phyloP scores from a whole-genome alignment of 163 green algal genomes.

The Coccomyxa subellipsoidea region DNA sequence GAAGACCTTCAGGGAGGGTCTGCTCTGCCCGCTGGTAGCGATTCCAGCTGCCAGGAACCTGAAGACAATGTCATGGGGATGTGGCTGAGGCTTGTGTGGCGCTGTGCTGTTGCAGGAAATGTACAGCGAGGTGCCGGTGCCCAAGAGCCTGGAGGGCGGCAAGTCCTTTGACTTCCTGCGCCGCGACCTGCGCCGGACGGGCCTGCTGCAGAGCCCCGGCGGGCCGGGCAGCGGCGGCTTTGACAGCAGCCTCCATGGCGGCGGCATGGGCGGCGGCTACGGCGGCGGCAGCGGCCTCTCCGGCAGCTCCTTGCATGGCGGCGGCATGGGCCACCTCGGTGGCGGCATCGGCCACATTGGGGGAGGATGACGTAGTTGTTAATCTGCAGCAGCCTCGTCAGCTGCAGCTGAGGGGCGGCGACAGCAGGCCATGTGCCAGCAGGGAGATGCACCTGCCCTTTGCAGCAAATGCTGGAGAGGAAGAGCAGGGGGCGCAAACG shows the following conservation, averaged over 20 bases:
- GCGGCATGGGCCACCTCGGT: background rate
- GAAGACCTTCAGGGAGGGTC: background rate
- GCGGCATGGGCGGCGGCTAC: background rate
- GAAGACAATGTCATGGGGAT: background rate
- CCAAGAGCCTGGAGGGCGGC: conserved; percentile 49
- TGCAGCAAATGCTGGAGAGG: too few relatives aligned
- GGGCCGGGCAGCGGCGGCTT: background rate
- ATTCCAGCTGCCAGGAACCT: background rate
- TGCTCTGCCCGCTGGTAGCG: too few relatives aligned
- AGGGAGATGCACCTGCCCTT: too few relatives aligned
- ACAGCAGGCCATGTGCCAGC: too few relatives aligned
- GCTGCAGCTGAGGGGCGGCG: background rate
- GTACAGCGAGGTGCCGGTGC: conserved; percentile 63
- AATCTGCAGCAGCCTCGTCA: background rate
- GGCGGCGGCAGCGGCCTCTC: background rate
- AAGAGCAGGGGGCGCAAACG: too few relatives aligned
- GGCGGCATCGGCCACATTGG: background rate
- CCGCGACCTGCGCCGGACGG: conserved; percentile 25
- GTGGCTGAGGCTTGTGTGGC: background rate
- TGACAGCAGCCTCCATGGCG: conserved; percentile 4
- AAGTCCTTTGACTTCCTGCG: conserved; percentile 57
- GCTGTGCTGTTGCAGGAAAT: conserved; percentile 51
- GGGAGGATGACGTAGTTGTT: background rate
- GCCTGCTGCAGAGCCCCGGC: background rate
- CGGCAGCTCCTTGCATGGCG: background rate